These are phyloP conservation scores for Mycosarcoma maydis DNA, from an alignment of 1,284 basidiomycete genomes.

Conservation along the genomic window DNA sequence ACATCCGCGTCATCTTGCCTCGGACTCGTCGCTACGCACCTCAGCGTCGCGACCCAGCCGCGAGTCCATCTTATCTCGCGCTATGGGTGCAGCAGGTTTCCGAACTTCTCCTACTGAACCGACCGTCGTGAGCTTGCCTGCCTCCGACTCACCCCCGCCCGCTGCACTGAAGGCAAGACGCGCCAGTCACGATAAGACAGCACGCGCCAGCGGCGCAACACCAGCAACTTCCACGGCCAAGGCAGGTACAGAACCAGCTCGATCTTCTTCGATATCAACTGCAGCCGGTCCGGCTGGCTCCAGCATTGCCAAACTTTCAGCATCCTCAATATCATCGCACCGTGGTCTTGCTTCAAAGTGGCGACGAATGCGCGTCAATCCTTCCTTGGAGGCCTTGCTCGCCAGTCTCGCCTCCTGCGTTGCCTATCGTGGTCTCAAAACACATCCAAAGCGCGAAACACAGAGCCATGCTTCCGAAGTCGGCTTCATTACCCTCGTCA, in stretches of 20 bases:
- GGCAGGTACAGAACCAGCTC: constrained; percentile 8
- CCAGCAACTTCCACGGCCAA: constrained; percentile 6
- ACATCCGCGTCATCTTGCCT: constrained; percentile 5
- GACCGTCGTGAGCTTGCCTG: background rate
- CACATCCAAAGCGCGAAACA: constrained; percentile 28
- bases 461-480: constrained; percentile 45
- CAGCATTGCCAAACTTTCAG: background rate
- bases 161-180: constrained; percentile 4
- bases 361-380: constrained; percentile 30
- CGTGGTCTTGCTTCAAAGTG: constrained; percentile 4
- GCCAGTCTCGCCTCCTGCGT: constrained; percentile 33
- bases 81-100: constrained; percentile 14
- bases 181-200: constrained; percentile 6
- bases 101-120: constrained; percentile 11
- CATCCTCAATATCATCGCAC: background rate
- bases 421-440: constrained; percentile 36
- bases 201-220: constrained; percentile 1
- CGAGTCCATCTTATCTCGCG: constrained; percentile 22
- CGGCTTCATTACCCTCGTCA: constrained; percentile 38
- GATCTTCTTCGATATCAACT: constrained; percentile 23
- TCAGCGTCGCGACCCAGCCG: constrained; percentile 11
- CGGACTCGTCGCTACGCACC: constrained; percentile 10
- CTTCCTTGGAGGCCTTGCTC: constrained; percentile 38
- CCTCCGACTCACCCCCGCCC: background rate
- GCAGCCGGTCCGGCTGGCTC: constrained; percentile 2